Conservation (phyloP, 2,329 filamentous ascomycete species). For the Pyrenochaeta sp. region DNA sequence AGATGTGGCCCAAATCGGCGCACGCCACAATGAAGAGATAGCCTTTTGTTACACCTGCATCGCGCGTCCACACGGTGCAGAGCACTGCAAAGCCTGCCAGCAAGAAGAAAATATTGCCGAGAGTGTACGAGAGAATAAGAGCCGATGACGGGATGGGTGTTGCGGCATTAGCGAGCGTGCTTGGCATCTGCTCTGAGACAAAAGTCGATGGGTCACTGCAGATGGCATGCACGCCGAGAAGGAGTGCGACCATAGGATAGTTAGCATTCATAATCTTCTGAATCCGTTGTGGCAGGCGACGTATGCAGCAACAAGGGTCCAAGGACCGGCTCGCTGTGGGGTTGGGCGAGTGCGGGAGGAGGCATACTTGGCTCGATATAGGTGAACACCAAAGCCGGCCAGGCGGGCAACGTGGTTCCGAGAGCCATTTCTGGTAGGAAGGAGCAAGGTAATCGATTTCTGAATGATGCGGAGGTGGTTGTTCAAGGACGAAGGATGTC, state of each 20-base stretch:
- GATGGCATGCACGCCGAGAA: constrained; percentile 27
- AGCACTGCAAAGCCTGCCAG: constrained; percentile 28
- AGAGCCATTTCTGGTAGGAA: constrained; percentile 21
- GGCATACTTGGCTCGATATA: constrained; percentile 37
- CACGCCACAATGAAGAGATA: constrained; percentile 31
- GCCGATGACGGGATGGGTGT: constrained; percentile 12
- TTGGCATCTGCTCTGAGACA: constrained; percentile 25
- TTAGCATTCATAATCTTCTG: no score
- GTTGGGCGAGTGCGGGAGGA: no score
- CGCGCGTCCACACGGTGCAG: constrained; percentile 33
- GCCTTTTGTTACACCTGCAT: constrained; percentile 28
- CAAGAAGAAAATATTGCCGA: constrained; percentile 34
- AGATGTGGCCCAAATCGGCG: constrained; percentile 35
- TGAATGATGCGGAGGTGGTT: no score
- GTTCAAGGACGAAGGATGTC: no score
- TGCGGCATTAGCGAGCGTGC: constrained; percentile 4
- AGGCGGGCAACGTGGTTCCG: constrained; percentile 31
- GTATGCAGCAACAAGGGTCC: no score
- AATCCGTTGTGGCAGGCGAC: no score
- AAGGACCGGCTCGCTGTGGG: no score
- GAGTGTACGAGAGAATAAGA: constrained; percentile 25
- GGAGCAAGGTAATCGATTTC: no score
- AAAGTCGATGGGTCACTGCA: constrained; percentile 19
- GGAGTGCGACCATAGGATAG: constrained; percentile 5
- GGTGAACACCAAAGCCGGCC: constrained; percentile 36